A percentile compares a stretch with the other conserved stretches of the same genome.
Conservation (phyloP, 352 stramenopile genomes). For the Pythium aristosporum region DNA sequence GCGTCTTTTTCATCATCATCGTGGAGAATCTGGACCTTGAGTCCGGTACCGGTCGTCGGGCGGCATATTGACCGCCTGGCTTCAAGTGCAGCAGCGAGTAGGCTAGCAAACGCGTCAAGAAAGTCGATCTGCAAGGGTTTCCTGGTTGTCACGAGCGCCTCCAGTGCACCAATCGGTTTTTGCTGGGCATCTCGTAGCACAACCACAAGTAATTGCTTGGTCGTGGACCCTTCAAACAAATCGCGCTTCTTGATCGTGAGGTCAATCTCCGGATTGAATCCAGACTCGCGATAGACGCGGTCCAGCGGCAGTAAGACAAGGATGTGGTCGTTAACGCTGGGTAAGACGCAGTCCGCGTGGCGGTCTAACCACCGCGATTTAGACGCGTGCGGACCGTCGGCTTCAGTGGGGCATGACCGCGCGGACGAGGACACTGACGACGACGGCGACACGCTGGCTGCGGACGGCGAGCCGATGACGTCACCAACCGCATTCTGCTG, state of each 20-base stretch:
- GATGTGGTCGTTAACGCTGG: slow-evolving; percentile 19
- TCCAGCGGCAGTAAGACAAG: slow-evolving; percentile 15
- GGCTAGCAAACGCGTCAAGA: slow-evolving; percentile 23
- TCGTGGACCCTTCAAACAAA: neutral
- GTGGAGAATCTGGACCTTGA: slow-evolving; percentile 13
- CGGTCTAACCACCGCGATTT: slow-evolving; percentile 17
- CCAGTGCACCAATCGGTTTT: slow-evolving; percentile 14
- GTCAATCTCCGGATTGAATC: slow-evolving; percentile 26
- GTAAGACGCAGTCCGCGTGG: slow-evolving; percentile 16
- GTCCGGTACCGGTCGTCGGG: slow-evolving; percentile 1
- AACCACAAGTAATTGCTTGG: slow-evolving; percentile 22
- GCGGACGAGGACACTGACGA: slow-evolving; percentile 5
- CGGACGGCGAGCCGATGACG: neutral
- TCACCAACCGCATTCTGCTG: neutral
- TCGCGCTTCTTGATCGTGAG: slow-evolving; percentile 20
- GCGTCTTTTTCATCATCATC: neutral
- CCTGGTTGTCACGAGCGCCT: slow-evolving; percentile 16
- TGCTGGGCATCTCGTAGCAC: slow-evolving; percentile 16
- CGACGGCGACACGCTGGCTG: neutral
- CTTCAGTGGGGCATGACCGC: neutral
- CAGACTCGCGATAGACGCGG: slow-evolving; percentile 6
- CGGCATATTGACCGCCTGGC: slow-evolving; percentile 21
- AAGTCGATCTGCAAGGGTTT: slow-evolving; percentile 23
- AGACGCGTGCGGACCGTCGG: neutral
- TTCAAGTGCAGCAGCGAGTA: slow-evolving; percentile 23